A percentile compares a stretch with the other conserved stretches of the same genome.
Evolutionary conservation across 176 grass and related monocot species (phyloP).

Genomic region (Aegilops tauschii): DNA sequence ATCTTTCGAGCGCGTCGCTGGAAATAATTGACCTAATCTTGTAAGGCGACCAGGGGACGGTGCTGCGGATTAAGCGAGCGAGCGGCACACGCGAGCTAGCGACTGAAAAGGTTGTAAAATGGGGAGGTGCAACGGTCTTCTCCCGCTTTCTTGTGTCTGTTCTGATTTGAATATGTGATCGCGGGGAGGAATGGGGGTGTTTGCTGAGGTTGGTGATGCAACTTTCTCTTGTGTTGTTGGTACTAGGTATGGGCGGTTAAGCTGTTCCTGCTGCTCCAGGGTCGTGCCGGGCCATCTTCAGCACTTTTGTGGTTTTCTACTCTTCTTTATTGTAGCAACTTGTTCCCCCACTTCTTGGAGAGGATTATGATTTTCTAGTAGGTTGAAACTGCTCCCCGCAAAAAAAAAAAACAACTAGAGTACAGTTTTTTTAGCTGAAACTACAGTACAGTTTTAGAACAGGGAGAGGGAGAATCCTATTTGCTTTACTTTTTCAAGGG

Average conservation of each 20-base stretch:
- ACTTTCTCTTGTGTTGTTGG: not conserved
- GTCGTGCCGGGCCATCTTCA: not conserved
- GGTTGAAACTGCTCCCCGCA: too few relatives aligned
- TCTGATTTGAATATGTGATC: constrained; percentile 16
- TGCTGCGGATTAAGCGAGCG: not conserved
- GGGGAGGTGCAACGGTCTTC: not conserved
- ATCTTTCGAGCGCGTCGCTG: not conserved
- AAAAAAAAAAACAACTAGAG: too few relatives aligned
- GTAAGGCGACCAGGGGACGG: not conserved
- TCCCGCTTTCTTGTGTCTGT: not conserved
- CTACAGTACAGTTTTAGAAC: too few relatives aligned
- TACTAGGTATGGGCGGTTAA: constrained; percentile 24
- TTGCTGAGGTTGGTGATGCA: constrained; percentile 38
- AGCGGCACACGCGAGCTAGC: not conserved
- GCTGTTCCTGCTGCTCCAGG: not conserved
- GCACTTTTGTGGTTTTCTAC: too few relatives aligned
- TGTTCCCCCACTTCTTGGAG: too few relatives aligned
- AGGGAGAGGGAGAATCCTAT: too few relatives aligned
- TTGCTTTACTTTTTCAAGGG: too few relatives aligned
- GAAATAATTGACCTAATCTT: not conserved
- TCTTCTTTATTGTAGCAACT: too few relatives aligned
- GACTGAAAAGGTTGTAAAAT: not conserved
- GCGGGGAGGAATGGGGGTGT: not conserved
- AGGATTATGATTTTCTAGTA: too few relatives aligned
- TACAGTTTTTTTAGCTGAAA: too few relatives aligned